Evolutionary conservation across 768 basidiomycete genomes (phyloP).

Genomic region (Tricholomella constricta): DNA sequence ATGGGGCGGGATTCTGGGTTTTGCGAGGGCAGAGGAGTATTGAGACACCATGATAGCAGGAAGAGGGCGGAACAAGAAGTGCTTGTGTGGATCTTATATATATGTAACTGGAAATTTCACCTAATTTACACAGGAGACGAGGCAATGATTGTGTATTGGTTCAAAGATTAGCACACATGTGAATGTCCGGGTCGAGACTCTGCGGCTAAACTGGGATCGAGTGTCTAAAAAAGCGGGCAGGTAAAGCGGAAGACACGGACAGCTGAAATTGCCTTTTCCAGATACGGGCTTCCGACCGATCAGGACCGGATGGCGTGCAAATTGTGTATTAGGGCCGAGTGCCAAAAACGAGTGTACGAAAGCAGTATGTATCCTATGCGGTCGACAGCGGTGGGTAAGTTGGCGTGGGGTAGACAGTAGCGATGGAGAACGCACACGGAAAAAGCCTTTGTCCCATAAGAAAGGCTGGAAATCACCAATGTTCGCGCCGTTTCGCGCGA

Average conservation of each 20-base stretch:
- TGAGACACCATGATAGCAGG: conserved; percentile 5
- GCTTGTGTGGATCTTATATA: conserved; percentile 8
- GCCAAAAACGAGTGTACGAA: conserved; percentile 8
- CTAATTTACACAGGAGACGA: conserved; percentile 4
- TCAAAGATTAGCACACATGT: conserved; percentile 26
- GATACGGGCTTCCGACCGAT: conserved; percentile 39
- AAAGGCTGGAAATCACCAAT: conserved; percentile 55
- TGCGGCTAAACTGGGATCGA: conserved; percentile 24
- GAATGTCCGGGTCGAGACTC: conserved; percentile 26
- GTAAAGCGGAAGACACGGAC: conserved; percentile 30
- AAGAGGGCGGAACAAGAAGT: neutral
- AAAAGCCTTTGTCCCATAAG: conserved; percentile 7
- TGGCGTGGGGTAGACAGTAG: neutral
- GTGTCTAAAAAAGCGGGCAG: conserved; percentile 22
- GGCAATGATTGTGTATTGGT: neutral
- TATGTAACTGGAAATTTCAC: conserved; percentile 1
- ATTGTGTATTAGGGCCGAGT: too few species aligned
- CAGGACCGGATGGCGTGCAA: conserved; percentile 17
- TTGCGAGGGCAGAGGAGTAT: conserved; percentile 7
- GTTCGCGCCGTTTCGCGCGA: conserved; percentile 62
- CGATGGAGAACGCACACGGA: conserved; percentile 6
- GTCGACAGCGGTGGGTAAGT: neutral
- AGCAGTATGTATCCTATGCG: neutral
- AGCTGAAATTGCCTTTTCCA: conserved; percentile 28
- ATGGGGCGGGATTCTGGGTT: conserved; percentile 46